Conservation (phyloP, 2,329 filamentous ascomycete species). For the Nigrograna mackinnonii region DNA sequence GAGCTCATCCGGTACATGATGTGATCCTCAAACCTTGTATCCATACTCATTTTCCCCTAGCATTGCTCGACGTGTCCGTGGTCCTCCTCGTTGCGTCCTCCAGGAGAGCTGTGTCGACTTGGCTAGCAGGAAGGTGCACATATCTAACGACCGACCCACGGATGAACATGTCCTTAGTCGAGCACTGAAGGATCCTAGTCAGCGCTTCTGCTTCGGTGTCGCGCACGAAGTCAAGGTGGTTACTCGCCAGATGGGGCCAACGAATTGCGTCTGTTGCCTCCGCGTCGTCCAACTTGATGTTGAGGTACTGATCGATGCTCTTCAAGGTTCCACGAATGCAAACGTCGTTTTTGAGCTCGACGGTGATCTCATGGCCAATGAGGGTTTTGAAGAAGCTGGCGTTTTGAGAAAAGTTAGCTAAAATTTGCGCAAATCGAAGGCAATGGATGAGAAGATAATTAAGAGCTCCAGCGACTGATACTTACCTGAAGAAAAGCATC, state of each 20-base stretch:
- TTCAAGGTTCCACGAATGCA: conserved; percentile 94
- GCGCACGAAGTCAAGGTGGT: background rate
- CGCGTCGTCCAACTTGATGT: conserved; percentile 98
- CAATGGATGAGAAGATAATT: too few relatives aligned
- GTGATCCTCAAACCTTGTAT: too few relatives aligned
- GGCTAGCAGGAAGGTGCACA: conserved; percentile 80
- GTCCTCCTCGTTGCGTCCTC: conserved; percentile 73
- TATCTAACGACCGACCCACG: conserved; percentile 91
- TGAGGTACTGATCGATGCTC: conserved; percentile 97
- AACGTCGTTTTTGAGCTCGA: conserved; percentile 99
- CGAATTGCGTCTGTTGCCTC: conserved; percentile 89
- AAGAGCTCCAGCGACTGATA: too few relatives aligned
- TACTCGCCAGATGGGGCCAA: conserved; percentile 82
- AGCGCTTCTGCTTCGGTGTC: background rate
- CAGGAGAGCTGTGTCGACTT: conserved; percentile 82
- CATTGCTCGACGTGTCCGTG: conserved; percentile 37
- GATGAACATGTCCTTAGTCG: conserved; percentile 96
- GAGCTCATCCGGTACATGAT: too few relatives aligned
- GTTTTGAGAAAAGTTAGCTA: too few relatives aligned
- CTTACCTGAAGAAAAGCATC: conserved; percentile 60
- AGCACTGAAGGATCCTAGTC: conserved; percentile 55
- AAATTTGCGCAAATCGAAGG: conserved; percentile 8
- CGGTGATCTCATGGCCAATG: conserved; percentile 94
- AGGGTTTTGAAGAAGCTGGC: conserved; percentile 91
- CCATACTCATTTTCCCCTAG: too few relatives aligned